Percentiles rank a stretch among this genome's conserved stretches.
These are phyloP conservation scores for Rasamsonia emersonii DNA, from an alignment of 2,329 filamentous ascomycete species.

Conservation along the genomic window DNA sequence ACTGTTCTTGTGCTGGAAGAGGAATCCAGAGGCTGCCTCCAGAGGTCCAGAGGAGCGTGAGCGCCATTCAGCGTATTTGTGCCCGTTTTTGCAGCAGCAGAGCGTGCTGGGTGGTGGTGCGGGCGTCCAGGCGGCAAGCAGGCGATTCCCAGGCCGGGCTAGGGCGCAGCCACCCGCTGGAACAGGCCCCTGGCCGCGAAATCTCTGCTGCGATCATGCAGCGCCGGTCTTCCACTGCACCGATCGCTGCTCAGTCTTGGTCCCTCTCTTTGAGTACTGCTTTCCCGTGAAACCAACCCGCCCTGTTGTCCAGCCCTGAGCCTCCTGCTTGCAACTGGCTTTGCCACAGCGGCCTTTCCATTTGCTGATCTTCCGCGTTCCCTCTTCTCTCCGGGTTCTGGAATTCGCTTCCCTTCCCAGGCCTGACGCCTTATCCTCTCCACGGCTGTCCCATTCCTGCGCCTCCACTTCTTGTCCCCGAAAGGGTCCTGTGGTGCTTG, in stretches of 20 bases:
- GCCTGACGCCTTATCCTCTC: constrained; percentile 12
- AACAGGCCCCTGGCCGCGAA: no score
- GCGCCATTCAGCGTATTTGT: no score
- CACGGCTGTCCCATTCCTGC: constrained; percentile 18
- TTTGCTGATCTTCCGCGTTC: constrained; percentile 4
- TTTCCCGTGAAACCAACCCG: not conserved
- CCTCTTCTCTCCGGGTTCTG: constrained; percentile 1
- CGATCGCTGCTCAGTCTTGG: not conserved
- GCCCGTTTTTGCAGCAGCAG: no score
- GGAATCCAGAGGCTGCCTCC: no score
- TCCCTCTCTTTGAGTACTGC: not conserved
- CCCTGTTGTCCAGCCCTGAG: not conserved
- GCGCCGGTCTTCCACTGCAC: not conserved
- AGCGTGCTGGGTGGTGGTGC: no score
- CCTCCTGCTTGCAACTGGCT: constrained; percentile 1
- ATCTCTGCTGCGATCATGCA: constrained; percentile 1
- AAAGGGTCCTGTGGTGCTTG: constrained; percentile 12
- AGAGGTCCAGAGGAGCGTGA: no score
- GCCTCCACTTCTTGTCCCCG: constrained; percentile 21
- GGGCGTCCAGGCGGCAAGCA: no score
- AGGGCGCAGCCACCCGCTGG: no score
- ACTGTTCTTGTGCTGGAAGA: no score
- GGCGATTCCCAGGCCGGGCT: no score
- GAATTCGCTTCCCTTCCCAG: constrained; percentile 3
- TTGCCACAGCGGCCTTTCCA: constrained; percentile 6